Evolutionary conservation across 2,329 filamentous ascomycete genomes (phyloP).

Genomic region (Colletotrichum sp.): DNA sequence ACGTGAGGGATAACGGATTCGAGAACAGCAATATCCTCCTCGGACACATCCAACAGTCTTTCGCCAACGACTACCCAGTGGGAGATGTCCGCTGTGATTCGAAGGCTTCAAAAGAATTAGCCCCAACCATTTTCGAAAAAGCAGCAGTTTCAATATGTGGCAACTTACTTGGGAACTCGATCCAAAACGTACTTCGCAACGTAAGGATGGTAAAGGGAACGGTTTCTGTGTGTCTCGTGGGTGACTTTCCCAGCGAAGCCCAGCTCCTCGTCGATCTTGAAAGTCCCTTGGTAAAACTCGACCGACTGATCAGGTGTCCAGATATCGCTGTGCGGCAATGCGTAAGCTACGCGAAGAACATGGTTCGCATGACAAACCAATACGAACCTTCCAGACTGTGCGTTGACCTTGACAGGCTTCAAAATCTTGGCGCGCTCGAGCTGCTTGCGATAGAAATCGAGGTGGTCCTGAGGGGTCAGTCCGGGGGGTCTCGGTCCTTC

Average conservation of each 20-base stretch:
- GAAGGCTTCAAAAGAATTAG: constrained; percentile 16
- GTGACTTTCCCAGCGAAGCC: constrained; percentile 31
- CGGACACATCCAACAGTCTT: constrained; percentile 22
- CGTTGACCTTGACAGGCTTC: constrained; percentile 18
- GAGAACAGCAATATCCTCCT: constrained; percentile 25
- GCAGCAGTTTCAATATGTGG: background rate
- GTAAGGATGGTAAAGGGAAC: constrained; percentile 36
- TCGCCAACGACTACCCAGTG: constrained; percentile 29
- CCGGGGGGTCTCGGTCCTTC: constrained; percentile 2
- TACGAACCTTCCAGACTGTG: constrained; percentile 21
- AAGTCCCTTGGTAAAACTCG: constrained; percentile 34
- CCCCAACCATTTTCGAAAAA: background rate
- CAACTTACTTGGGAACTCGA: constrained; percentile 32
- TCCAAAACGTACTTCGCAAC: constrained; percentile 29
- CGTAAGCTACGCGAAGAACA: background rate
- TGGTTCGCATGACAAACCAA: background rate
- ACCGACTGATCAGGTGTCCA: constrained; percentile 36
- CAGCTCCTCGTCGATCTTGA: constrained; percentile 33
- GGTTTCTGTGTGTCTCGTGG: constrained; percentile 38
- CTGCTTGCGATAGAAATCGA: constrained; percentile 16
- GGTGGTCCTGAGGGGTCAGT: constrained; percentile 1
- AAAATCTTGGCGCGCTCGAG: constrained; percentile 8
- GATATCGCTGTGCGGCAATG: constrained; percentile 26
- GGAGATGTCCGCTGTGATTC: constrained; percentile 30
- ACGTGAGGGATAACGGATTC: constrained; percentile 33